Evolutionary conservation across 306 rosid genomes (phyloP), one percentile per base, ranked within the genome.

Genomic region (Spatholobus suberectus): DNA sequence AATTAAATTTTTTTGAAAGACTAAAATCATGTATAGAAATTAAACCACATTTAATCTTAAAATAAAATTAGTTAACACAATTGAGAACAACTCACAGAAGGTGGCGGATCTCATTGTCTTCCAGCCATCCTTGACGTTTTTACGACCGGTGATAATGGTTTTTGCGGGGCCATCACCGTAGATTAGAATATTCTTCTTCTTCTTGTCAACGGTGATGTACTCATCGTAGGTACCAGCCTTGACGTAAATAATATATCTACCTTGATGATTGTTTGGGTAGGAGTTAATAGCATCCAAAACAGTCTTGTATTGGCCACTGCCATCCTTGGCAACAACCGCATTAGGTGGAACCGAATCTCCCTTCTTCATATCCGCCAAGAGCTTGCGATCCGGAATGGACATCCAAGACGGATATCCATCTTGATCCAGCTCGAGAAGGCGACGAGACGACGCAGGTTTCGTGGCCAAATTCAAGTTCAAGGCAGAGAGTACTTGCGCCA

Each of bases 311-410:
- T 89, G 81, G 1, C 97, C 97, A n/a, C 92, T 90, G 0, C 97
- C 97, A 58, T 95, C 98, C 75, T 95, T 84, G 1, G 98, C 97
- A 21, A 93, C 98, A 17, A 95, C 90, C 0, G 72, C 97, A 34
- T 93, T 85, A 8, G 97, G 94, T 11, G 67, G 0, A 18, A 35
- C 0, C 0, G 62, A 0, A 10, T 5, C 54, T 4, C 84, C 83
- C 0, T 34, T 26, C 2, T 24, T 17, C 40, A 61, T 7, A 0
- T 27, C 78, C 0, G 89, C 89, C 80, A 95, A 75, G 3, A 95
- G 89, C 86, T 82, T 90, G 3, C 97, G 85, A 62, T 93, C 97
- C 0, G 82, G 6, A 10, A 23, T 29, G 0, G 92, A 24, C 61
- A 95, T 21, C 97, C 98, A 95, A 13, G 81, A 34, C 0, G 97